Conservation (phyloP, 1,284 basidiomycete species). For the Cryptococcus sp. region DNA sequence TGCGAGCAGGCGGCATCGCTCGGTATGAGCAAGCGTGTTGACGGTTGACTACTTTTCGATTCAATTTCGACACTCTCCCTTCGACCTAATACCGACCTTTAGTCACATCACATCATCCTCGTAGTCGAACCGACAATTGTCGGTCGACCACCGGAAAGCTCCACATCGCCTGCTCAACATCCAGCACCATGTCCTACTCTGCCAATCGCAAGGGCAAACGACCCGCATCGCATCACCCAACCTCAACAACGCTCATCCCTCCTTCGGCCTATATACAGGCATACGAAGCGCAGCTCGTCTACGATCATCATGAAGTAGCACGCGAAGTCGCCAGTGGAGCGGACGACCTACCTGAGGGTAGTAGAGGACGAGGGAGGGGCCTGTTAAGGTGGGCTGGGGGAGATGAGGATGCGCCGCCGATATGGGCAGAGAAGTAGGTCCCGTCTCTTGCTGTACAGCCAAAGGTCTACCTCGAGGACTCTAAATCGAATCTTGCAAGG, state of each 20-base stretch:
- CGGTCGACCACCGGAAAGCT: too few relatives aligned
- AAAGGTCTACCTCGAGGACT: neutral
- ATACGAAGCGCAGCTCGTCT: slow-evolving; percentile 38
- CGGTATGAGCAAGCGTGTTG: too few relatives aligned
- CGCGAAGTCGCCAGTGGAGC: slow-evolving; percentile 1
- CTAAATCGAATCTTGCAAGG: neutral
- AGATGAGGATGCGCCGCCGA: slow-evolving; percentile 9
- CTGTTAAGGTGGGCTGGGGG: slow-evolving; percentile 28
- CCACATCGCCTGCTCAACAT: too few relatives aligned
- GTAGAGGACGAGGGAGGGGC: slow-evolving; percentile 6
- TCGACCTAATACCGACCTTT: too few relatives aligned
- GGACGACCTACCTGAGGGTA: slow-evolving; percentile 1
- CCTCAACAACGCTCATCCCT: neutral
- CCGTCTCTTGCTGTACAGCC: neutral
- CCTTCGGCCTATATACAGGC: slow-evolving; percentile 27
- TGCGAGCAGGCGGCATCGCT: too few relatives aligned
- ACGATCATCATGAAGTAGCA: slow-evolving; percentile 12
- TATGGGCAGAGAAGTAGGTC: slow-evolving; percentile 39
- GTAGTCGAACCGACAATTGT: too few relatives aligned
- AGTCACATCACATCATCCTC: too few relatives aligned
- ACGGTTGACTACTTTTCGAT: too few relatives aligned
- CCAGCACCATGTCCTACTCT: too few relatives aligned
- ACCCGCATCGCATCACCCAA: neutral
- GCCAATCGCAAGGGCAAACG: neutral
- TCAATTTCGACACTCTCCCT: too few relatives aligned